Base-by-base conservation (phyloP, 2,329 filamentous ascomycete genomes). In the Fusarium sp. region DNA sequence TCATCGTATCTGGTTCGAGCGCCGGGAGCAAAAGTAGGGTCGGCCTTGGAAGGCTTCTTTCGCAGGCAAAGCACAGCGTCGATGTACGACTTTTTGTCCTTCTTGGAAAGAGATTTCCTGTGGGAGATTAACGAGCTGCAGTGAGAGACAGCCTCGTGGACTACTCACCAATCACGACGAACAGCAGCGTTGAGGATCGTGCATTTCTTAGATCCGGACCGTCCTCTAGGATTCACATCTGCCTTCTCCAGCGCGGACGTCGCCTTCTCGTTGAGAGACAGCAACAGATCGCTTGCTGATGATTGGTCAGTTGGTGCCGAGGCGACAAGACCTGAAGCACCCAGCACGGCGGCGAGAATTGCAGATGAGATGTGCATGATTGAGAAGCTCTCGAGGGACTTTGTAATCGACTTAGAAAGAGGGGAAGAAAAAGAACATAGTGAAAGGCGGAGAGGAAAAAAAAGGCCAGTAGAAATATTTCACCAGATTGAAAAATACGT, bases 1-100 rank as follows among this genome's bases (percentile, higher is more conserved):
- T 64, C 61, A 14, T 64, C 61, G 13, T 64, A 64, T 57, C 61
- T 49, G 3, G 24, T 64, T 2, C 59, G 49, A 4, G 61, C 44
- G 1, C 61, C 61, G 8, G 61, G 61, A 2, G 61, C 61, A 2
- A 64, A 64, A 16, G 44, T 10, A 1, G 20, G 61, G 8, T 64
- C 44, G 4, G 49, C 59, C 27, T 57, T 64, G 3, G 61, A 64
- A 0, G 61, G 49, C 3, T 41, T 64, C 18, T 64, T 40, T 13
- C 59, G 61, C 0, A 64, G 29, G 4, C 59, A 64, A 6, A 49
- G 7, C 1, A 64, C 61, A 3, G 61, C 61, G 7, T 37, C 37
- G 3, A 64, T 64, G 1, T 64, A 64, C 0, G 59, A 25, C 25
- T 45, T 64, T 4, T 37, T 64, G 14, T 64, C 61, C 0, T 64